Base-by-base conservation (phyloP, 2,329 filamentous ascomycete genomes). In the Scopulariopsis brevicaulis region DNA sequence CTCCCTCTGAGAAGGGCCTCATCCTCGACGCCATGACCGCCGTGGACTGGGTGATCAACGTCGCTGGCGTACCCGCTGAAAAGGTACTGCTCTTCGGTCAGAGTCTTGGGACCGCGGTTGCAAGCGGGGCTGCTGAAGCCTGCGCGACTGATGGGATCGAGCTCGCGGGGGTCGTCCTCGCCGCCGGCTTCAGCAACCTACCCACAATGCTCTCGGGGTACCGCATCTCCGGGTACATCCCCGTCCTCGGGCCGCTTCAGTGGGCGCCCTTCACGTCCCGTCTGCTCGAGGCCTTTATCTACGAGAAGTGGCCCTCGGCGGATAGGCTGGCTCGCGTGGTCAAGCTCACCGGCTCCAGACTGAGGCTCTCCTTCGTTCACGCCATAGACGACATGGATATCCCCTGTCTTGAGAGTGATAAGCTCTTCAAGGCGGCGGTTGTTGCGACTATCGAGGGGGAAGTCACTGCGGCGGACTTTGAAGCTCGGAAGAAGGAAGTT, bases 21-120 rank as follows among this genome's bases (percentile, higher is more conserved):
- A 89, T 96, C 58, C 82, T 81, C 4, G 93, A 97, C 67, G 90
- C 86, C 18, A 76, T 87, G 3, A 78, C 90, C 0, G 73, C 90
- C 3, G 76, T 95, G 3, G 79, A 90, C 60, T 95, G 88, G 74
- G 83, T 88, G 11, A 77, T 90, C 43, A 73, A 81, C 22, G 74
- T 79, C 1, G 82, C 85, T 15, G 74, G 80, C 0, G 78, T 96
- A 20, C 77, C 87, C 0, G 74, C 90, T 0, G 78, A 81, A 46
- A 84, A 84, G 28, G 94, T 96, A 61, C 83, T 93, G 3, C 76
- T 96, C 32, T 74, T 95, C 3, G 93, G 92, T 20, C 92, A 96
- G 65, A 94, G 88, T 65, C 79, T 97, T 0, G 93, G 93, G 25
- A 96, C 93, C 0, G 92, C 89, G 0, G 89, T 96, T 1, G 84